Base-by-base conservation (phyloP, 2,329 filamentous ascomycete species). In the Fusarium oxysporum region DNA sequence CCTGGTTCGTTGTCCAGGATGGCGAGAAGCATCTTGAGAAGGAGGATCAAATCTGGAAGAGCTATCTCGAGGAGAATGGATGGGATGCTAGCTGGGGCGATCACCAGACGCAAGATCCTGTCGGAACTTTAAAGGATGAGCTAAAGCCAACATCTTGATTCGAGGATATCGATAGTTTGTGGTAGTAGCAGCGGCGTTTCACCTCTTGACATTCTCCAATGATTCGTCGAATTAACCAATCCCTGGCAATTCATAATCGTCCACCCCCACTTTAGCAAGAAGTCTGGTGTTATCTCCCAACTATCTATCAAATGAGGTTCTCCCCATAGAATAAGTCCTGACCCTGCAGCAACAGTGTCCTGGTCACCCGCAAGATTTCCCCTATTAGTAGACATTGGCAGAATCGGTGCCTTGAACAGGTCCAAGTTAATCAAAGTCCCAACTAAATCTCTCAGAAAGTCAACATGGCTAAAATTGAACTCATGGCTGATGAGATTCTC, bases 21-120 rank as follows among this genome's bases (percentile, higher is more conserved):
- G 62, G 62, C 0, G 48, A 65, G 3, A 65, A 65, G 5, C 23
- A 64, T 5, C 23, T 65, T 1, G 62, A 64, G 3, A 64, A 64
- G 14, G 62, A 65, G n/a, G 62, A 65, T 17, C 41, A 41, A 4
- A 56, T 65, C 9, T 65, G 62, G 62, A 65, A 65, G 4, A 6
- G 10, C 1, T 65, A 65, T 23, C 59, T 65, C n/a, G n/a, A n/a
- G n/a, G 48, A 35, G 9, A 14, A 65, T 23, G 48, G 62, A 10
- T 56, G 62, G 59, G 40, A 56, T 65, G 62, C 45, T 0, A 65
- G 13, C 7, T 65, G 62, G 62, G 62, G 62, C 23, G 62, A 65
- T 0, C 28, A 60, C 3, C 33, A 60, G 19, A 60, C 60, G 8
- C 51, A 48, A n/a, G 60, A 62, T 23, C 60, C 60, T 17, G 19